Conservation (phyloP, 2,329 filamentous ascomycete genomes). For the Onygenales sp. region DNA sequence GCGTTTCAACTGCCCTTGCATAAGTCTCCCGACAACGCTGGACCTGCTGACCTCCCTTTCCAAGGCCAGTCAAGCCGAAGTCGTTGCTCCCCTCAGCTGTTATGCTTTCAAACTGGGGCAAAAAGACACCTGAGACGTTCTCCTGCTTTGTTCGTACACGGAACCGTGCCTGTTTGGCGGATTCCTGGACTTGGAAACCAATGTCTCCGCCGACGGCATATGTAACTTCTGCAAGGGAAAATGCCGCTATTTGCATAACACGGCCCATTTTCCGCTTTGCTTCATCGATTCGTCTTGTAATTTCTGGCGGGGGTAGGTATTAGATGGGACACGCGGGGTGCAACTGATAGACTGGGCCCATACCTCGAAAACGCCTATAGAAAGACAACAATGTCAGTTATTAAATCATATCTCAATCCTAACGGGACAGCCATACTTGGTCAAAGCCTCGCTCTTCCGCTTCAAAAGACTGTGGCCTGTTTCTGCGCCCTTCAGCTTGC, state of each 20-base stretch:
- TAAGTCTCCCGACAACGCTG: slow-evolving; percentile 94
- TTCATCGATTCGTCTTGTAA: slow-evolving; percentile 93
- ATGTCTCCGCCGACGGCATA: slow-evolving; percentile 96
- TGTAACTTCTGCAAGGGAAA: slow-evolving; percentile 93
- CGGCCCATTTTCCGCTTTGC: slow-evolving; percentile 98
- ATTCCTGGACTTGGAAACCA: slow-evolving; percentile 94
- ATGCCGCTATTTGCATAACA: slow-evolving; percentile 98
- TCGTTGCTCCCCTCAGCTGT: slow-evolving; percentile 84
- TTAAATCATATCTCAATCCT: not conserved
- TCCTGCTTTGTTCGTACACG: slow-evolving; percentile 91
- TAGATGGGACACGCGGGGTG: not conserved
- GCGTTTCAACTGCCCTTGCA: slow-evolving; percentile 84
- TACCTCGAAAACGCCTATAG: slow-evolving; percentile 78
- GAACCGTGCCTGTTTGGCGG: slow-evolving; percentile 85
- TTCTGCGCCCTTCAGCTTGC: slow-evolving; percentile 89
- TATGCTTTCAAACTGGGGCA: slow-evolving; percentile 89
- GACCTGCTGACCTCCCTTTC: slow-evolving; percentile 95
- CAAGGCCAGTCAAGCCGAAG: slow-evolving; percentile 89
- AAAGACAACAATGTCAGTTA: slow-evolving; percentile 14
- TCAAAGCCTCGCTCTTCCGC: slow-evolving; percentile 94
- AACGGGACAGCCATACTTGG: slow-evolving; percentile 59
- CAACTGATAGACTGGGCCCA: not conserved
- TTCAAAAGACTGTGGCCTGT: slow-evolving; percentile 91
- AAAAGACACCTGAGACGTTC: slow-evolving; percentile 92
- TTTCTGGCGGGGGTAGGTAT: slow-evolving; percentile 50